Evolutionary conservation across 2,329 filamentous ascomycete genomes (phyloP), one percentile per base, ranked within the genome.

Genomic region (Aschersonia sp.): DNA sequence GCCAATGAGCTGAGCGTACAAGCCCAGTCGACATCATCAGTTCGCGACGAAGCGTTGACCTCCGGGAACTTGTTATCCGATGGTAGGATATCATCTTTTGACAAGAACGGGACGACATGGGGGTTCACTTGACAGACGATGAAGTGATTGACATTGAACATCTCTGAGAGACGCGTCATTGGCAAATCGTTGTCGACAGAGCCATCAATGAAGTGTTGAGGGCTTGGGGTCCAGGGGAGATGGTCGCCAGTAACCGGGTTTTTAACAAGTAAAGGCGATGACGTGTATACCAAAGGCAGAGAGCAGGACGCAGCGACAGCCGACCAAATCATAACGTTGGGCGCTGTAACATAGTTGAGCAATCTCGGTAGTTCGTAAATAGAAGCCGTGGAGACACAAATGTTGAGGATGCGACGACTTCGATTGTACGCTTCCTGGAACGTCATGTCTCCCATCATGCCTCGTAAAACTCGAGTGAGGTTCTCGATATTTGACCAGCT

Each of bases 91-190:
- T 87, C 84, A 49, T 94, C 85, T 54, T 81, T 85, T 12, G 78
- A 72, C 12, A 96, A 68, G 57, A 97, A 95, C 0, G 87, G 87
- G 0, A 94, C 79, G 7, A 96, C 86, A 57, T 97, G 90, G 0
- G 90, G 90, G 57, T 97, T 97, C 46, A 96, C 88, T 61, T 97
- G 90, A 0, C 88, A 95, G 14, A 96, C 90, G 55, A 97, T 96
- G 60, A 96, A 96, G 61, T 96, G 90, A 58, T 96, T 96, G 60
- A 96, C 89, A 58, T 96, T 95, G 70, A 96, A 95, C 84, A 96
- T 89, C 59, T 95, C 88, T 1, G 88, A 81, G 12, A 97, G 71
- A 2, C 87, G 79, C 22, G 83, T 87, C 79, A 94, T 94, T 2
- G 90, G 90, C 3, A 97, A 70, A 62, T 97, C 90, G 50, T 92